Base-by-base conservation (phyloP, 495 filamentous ascomycete species). In the Xylaria bambusicola region DNA sequence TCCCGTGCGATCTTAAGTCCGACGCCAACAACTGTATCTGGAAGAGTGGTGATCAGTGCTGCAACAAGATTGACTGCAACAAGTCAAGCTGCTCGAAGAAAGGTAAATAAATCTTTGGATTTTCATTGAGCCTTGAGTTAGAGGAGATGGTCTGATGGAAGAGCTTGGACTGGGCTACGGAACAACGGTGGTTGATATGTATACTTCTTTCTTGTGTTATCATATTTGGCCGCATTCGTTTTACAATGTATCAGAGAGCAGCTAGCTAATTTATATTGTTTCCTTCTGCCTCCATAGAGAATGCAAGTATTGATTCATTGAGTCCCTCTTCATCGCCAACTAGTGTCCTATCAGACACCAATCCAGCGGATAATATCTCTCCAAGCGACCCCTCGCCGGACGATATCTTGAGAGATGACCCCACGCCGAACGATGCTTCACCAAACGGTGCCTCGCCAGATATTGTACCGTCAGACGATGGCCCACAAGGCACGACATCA, bases 1-100 rank as follows among this genome's bases (percentile, higher is more conserved):
- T 57, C 6, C 54, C 54, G 42, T 57, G 54, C 44, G 27, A 57
- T 36, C 20, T 57, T 21, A 48, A 57, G 42, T 36, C 44, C 10
- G 44, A 57, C 21, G 29, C 27, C 7, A 57, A 57, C 12, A 57
- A 57, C 44, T 57, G 54, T 4, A 48, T 57, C 21, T 57, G 54
- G 54, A 48, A 48, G 41, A 36, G 40, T 24, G 53, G 53, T 1
- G 26, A 56, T 35, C 40, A 56, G 9, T 45, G 44, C 54, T 47
- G 54, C 44, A 45, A 29, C 21, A 48, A 48, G 31, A 8, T 47
- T 6, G 44, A 57, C 31, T 47, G 54, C 44, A 45, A 23, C 15
- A 38, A 48, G 31, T 0, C 31, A 6, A n/a, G 15, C 18, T 57
- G 54, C 54, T 38, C 41, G 4, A 45, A 5, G 5, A 44, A 44